These are phyloP conservation scores for Otatea glauca DNA, from an alignment of 176 grass and related monocot genomes.

Conservation along the genomic window DNA sequence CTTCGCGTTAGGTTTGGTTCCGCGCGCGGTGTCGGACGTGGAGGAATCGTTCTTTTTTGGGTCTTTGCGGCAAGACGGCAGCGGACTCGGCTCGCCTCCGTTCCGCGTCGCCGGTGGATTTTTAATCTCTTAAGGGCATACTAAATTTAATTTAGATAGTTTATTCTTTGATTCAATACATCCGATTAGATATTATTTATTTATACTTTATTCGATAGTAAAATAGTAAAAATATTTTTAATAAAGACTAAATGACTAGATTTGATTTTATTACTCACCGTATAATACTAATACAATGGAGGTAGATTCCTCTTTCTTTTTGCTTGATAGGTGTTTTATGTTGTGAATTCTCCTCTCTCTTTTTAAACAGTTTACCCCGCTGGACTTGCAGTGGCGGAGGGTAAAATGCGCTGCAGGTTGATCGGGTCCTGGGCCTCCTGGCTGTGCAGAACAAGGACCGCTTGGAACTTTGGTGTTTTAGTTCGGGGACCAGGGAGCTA, in stretches of 20 bases:
- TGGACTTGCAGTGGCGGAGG: not conserved
- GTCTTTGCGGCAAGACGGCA: not conserved
- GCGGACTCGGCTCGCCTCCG: slow-evolving; percentile 22
- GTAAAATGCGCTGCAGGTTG: not conserved
- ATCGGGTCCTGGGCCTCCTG: slow-evolving; percentile 2
- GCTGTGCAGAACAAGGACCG: not conserved
- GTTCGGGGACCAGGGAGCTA: not conserved
- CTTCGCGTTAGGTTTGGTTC: slow-evolving; percentile 7
- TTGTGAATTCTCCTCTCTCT: not conserved
- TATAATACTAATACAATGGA: too few species aligned
- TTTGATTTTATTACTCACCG: too few species aligned
- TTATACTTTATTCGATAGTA: too few species aligned
- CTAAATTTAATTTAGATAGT: too few species aligned
- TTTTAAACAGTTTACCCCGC: not conserved
- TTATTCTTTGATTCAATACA: too few species aligned
- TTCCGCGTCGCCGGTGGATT: slow-evolving; percentile 37
- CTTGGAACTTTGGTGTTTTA: not conserved
- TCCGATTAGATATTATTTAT: too few species aligned
- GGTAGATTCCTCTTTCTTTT: too few species aligned
- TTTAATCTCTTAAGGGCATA: too few species aligned
- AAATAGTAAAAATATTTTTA: too few species aligned
- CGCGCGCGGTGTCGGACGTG: slow-evolving; percentile 20
- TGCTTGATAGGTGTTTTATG: not conserved
- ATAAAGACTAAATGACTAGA: too few species aligned
- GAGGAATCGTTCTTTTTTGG: not conserved